These are phyloP conservation scores for Kockovaella imperatae DNA, from an alignment of 768 basidiomycete species.

Conservation along the genomic window DNA sequence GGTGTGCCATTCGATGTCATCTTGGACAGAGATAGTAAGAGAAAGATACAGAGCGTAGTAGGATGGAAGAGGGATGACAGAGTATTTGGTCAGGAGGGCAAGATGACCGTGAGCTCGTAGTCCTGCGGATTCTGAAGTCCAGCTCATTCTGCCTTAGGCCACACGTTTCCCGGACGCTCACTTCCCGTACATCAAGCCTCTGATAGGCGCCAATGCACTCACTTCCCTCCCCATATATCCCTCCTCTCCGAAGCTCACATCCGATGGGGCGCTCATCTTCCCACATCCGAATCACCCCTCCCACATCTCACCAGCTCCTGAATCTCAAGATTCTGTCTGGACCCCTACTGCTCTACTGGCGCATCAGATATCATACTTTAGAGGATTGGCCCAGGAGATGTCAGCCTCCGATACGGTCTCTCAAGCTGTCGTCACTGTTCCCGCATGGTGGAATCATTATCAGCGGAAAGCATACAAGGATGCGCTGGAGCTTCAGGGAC, in stretches of 20 bases:
- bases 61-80: slow-evolving; percentile 84
- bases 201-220: slow-evolving; percentile 52
- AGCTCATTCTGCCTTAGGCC: slow-evolving; percentile 52
- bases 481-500: slow-evolving; percentile 82
- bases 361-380: slow-evolving; percentile 88
- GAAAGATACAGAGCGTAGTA: slow-evolving; percentile 84
- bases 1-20: slow-evolving; percentile 92
- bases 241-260: slow-evolving; percentile 22
- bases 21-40: slow-evolving; percentile 91
- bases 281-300: slow-evolving; percentile 29
- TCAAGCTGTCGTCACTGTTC: slow-evolving; percentile 83
- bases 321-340: slow-evolving; percentile 50
- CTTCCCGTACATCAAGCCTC: slow-evolving; percentile 74
- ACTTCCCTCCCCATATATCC: slow-evolving; percentile 37
- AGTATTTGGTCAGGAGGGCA: slow-evolving; percentile 80
- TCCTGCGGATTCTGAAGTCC: not conserved
- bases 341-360: slow-evolving; percentile 81
- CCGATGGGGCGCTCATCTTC: slow-evolving; percentile 34
- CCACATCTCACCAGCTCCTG: slow-evolving; percentile 31
- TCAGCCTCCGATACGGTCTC: slow-evolving; percentile 60
- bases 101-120: slow-evolving; percentile 72
- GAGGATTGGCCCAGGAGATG: slow-evolving; percentile 69
- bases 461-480: slow-evolving; percentile 88
- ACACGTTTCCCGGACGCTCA: slow-evolving; percentile 84
- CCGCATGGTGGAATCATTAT: slow-evolving; percentile 78